These are phyloP conservation scores for Eucalyptus lansdowneana DNA, from an alignment of 345 rosid species.

Conservation along the genomic window DNA sequence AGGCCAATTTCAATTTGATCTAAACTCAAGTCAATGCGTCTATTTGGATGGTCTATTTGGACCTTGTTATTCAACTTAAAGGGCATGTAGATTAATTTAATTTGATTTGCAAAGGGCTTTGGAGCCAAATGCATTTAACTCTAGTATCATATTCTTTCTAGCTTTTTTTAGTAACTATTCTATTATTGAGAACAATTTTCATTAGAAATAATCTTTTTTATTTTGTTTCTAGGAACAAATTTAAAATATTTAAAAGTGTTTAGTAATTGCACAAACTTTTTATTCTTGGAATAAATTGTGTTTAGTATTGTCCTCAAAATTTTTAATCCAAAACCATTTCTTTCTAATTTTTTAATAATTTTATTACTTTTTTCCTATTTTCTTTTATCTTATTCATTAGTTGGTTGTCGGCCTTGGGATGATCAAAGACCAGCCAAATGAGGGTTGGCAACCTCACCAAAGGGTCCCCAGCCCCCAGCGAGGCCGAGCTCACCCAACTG, in stretches of 20 bases:
- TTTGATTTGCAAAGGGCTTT: background rate
- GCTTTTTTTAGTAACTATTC: accelerated
- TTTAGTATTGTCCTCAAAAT: accelerated
- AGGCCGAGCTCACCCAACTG: accelerated
- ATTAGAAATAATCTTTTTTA: accelerated
- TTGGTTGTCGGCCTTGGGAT: accelerated
- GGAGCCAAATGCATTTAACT: background rate
- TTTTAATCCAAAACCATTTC: too few species aligned
- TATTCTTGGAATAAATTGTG: accelerated
- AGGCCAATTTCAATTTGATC: accelerated
- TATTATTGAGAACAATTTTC: accelerated
- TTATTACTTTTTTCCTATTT: accelerated
- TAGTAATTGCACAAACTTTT: accelerated
- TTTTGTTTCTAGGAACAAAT: accelerated
- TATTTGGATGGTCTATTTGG: accelerated
- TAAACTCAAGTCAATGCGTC: accelerated
- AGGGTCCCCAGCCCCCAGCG: accelerated
- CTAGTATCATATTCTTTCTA: accelerated
- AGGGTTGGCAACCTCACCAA: accelerated
- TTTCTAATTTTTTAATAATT: too few species aligned
- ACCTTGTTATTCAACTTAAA: too few species aligned
- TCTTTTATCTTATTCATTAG: accelerated
- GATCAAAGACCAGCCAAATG: accelerated
- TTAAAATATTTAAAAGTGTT: accelerated
- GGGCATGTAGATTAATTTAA: background rate